Conservation (phyloP, 1,284 basidiomycete genomes). For the Takashimella koratensis region DNA sequence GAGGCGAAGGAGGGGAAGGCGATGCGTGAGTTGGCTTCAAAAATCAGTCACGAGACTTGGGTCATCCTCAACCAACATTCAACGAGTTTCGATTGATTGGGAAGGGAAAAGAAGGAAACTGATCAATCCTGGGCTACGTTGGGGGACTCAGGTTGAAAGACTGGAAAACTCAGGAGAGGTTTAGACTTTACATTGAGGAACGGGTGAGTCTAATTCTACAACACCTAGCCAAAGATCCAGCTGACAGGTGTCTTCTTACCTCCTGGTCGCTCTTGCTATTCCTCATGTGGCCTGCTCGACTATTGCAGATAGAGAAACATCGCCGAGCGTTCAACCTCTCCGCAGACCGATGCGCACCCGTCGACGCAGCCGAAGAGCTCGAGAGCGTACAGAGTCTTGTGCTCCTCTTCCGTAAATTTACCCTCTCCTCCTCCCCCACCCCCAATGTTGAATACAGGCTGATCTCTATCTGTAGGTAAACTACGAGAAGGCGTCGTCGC, state of each 20-base stretch:
- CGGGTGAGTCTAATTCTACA: too few species aligned
- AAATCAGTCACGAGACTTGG: neutral
- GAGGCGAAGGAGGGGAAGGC: slow-evolving; percentile 43
- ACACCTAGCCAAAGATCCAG: too few species aligned
- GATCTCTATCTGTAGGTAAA: slow-evolving; percentile 29
- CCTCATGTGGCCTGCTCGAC: too few species aligned
- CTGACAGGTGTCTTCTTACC: too few species aligned
- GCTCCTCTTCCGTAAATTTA: slow-evolving; percentile 35
- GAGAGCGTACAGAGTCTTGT: slow-evolving; percentile 43
- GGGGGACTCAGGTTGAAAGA: slow-evolving; percentile 45
- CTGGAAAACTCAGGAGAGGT: slow-evolving; percentile 34
- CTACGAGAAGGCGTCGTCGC: slow-evolving; percentile 47
- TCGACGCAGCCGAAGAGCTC: slow-evolving; percentile 24
- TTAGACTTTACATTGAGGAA: slow-evolving; percentile 41
- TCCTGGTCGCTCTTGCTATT: too few species aligned
- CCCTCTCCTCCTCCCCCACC: neutral
- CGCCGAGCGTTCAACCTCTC: neutral
- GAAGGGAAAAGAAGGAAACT: too few species aligned
- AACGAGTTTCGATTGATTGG: too few species aligned
- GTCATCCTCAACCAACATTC: neutral
- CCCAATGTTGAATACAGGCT: neutral
- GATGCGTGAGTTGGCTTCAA: slow-evolving; percentile 35
- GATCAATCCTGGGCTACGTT: too few species aligned
- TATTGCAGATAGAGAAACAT: neutral
- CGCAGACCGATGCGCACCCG: slow-evolving; percentile 34